A percentile compares a stretch with the other conserved stretches of the same genome.
phyloP scores from a whole-genome alignment of 805 yeast genomes.

The Tanozyma kutaoensis region DNA sequence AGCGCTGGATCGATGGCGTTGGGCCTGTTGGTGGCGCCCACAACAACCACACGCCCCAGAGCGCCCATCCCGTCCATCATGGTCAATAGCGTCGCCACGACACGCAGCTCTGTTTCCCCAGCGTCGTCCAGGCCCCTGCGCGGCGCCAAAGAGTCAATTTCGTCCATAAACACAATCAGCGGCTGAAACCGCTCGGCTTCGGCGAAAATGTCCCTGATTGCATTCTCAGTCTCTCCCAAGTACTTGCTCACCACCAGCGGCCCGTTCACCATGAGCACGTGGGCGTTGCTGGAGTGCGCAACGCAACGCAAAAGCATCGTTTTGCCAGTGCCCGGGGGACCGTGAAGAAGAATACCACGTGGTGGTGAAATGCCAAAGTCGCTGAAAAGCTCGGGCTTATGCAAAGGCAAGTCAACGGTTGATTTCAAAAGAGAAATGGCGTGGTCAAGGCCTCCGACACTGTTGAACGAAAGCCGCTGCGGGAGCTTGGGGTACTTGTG shows the following conservation, averaged over 20 bases:
- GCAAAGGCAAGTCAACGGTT: constrained; percentile 69
- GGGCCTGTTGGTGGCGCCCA: constrained; percentile 67
- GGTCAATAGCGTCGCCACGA: constrained; percentile 78
- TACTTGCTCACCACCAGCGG: constrained; percentile 89
- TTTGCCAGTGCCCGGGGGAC: constrained; percentile 97
- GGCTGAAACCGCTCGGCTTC: constrained; percentile 88
- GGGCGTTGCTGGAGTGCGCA: constrained; percentile 69
- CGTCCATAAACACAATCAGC: constrained; percentile 79
- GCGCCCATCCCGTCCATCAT: constrained; percentile 70
- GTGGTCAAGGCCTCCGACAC: constrained; percentile 66
- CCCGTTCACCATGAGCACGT: constrained; percentile 75
- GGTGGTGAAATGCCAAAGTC: constrained; percentile 90
- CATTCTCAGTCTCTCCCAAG: constrained; percentile 85
- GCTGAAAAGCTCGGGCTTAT: constrained; percentile 61
- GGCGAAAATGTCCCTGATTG: constrained; percentile 64
- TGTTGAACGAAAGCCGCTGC: constrained; percentile 28
- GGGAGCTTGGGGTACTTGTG: constrained; percentile 31
- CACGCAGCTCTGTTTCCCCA: constrained; percentile 82
- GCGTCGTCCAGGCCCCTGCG: constrained; percentile 71
- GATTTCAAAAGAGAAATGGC: constrained; percentile 51
- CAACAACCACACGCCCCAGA: constrained; percentile 50
- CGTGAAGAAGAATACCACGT: constrained; percentile 84
- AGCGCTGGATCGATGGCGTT: constrained; percentile 58
- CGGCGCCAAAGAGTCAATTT: constrained; percentile 87
- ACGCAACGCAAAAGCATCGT: constrained; percentile 77